These are phyloP conservation scores for Sporothrix brunneoviolacea DNA, from an alignment of 2,329 filamentous ascomycete species.

Conservation along the genomic window DNA sequence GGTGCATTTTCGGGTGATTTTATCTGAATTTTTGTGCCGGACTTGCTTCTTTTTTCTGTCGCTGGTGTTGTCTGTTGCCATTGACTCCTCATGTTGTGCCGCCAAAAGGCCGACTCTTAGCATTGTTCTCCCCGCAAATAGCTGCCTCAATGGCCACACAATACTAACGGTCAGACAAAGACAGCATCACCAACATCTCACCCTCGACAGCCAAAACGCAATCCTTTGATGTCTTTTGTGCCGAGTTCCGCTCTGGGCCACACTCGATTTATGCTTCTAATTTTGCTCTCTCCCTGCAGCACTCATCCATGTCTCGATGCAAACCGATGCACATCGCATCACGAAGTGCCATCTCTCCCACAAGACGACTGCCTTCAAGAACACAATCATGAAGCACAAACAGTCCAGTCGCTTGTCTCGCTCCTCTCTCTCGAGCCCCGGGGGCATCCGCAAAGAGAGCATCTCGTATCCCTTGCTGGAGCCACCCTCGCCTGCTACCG, in stretches of 20 bases:
- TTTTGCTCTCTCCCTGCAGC: background rate
- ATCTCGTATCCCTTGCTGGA: slow-evolving; percentile 7
- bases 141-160: background rate
- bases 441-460: slow-evolving; percentile 7
- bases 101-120: slow-evolving; percentile 1
- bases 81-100: no score
- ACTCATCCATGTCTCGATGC: no score
- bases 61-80: no score
- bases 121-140: slow-evolving; percentile 10
- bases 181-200: background rate
- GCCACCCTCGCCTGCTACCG: background rate
- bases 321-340: no score
- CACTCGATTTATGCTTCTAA: background rate
- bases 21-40: no score
- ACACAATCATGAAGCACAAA: no score
- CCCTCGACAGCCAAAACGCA: no score
- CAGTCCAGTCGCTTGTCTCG: no score
- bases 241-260: no score
- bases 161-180: slow-evolving; percentile 11
- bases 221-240: no score
- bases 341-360: background rate
- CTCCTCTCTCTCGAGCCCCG: no score
- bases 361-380: background rate
- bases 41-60: background rate
- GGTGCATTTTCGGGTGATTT: no score